Evolutionary conservation across 345 rosid genomes (phyloP), one percentile per base, ranked within the genome.

Genomic region (Punica granatum): DNA sequence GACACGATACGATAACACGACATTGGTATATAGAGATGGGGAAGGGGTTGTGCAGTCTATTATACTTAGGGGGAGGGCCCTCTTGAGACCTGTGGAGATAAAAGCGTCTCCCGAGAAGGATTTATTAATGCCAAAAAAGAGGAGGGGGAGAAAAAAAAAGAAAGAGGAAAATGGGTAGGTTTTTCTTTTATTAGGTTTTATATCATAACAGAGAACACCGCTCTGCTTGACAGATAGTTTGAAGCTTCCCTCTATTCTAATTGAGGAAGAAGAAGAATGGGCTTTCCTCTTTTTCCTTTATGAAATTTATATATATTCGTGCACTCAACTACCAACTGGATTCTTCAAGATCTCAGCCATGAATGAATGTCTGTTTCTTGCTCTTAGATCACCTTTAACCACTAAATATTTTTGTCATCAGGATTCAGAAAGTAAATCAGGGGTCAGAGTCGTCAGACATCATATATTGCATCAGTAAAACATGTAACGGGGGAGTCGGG

Each of bases 321-420:
- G 68, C 35, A 53, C 37, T 49, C 14, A 71, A 67, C 60, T 30
- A 60, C 73, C 77, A 76, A 75, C 74, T 77, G 75, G 76, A 73
- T 71, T 78, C 80, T 76, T 77, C 83, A 80, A 79, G 79, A 70
- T 73, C 78, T 79, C 65, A 58, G 67, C 69, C 82, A 75, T 79
- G 79, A 80, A 82, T 78, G 81, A 72, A 77, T 37, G 41, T 4
- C 11, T 37, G 5, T 83, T 71, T 72, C 74, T 23, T 25, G 8
- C 19, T 23, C 18, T 32, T 61, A 28, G 31, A 4, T 28, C 7
- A 5, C 31, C 31, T 28, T 74, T 81, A 84, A 70, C 78, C 76
- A 68, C 18, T 70, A 69, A 41, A 66, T 34, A 72, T 72, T 0
- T 37, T n/a, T n/a, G n/a, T n/a, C n/a, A n/a, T n/a, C n/a, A n/a